Percentiles rank a stretch among this genome's conserved stretches.
Evolutionary conservation across 2,329 filamentous ascomycete genomes (phyloP).

Genomic region (Hypoxylon sp.): DNA sequence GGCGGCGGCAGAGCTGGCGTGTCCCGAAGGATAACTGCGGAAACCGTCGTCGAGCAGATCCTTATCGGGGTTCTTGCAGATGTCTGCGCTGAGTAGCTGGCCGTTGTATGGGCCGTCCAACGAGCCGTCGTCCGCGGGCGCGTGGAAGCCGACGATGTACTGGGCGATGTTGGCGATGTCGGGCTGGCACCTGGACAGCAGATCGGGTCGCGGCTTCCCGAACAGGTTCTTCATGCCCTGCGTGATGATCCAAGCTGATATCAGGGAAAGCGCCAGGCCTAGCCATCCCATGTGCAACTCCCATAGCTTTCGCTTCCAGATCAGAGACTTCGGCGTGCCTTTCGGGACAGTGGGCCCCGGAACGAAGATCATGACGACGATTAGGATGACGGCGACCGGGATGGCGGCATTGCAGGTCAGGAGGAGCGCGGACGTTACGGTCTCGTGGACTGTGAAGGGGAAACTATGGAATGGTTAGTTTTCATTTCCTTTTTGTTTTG

Average conservation of each 20-base stretch:
- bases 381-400: constrained; percentile 75
- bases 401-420: constrained; percentile 71
- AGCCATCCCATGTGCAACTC: constrained; percentile 89
- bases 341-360: constrained; percentile 76
- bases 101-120: constrained; percentile 64
- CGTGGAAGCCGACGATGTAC: constrained; percentile 68
- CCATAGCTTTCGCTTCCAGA: constrained; percentile 89
- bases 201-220: constrained; percentile 80
- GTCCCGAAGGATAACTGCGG: constrained; percentile 83
- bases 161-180: constrained; percentile 73
- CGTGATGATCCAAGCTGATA: constrained; percentile 82
- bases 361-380: constrained; percentile 77
- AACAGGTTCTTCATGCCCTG: constrained; percentile 85
- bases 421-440: constrained; percentile 75
- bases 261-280: constrained; percentile 79
- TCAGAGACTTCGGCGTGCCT: constrained; percentile 70
- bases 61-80: constrained; percentile 77
- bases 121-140: constrained; percentile 38
- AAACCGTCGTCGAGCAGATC: constrained; percentile 82
- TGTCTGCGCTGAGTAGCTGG: constrained; percentile 78
- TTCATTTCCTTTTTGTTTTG: neutral
- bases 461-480: constrained; percentile 62
- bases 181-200: constrained; percentile 83
- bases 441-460: constrained; percentile 77
- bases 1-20: constrained; percentile 80